Base-by-base conservation (phyloP, 2,329 filamentous ascomycete species). In the Phoma sp. region DNA sequence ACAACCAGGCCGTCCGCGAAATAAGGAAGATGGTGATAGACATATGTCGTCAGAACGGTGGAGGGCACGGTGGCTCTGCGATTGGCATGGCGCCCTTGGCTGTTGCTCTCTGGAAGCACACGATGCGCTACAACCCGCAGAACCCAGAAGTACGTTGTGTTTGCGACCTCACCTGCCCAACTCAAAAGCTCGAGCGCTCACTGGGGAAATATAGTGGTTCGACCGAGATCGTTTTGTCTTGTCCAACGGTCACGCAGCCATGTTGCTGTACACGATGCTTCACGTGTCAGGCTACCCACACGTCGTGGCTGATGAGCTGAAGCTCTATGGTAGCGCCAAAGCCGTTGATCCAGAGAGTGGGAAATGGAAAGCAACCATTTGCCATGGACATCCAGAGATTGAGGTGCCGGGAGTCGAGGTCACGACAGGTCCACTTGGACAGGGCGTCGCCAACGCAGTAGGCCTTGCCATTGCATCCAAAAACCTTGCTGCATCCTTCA, bases 61-160 rank as follows among this genome's bases (percentile, higher is more conserved):
- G n/a, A 62, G 34, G 23, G 5, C 42, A 17, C 2, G 29, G 20
- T 36, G 81, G 80, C 47, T 78, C 79, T 43, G 83, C 83, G 14
- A 85, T 86, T 70, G 83, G 83, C 33, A 86, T 87, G 75, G 84
- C 83, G 23, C 84, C 81, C 11, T 86, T 87, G 43, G 85, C 84
- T 11, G 76, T 87, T 25, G 81, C 84, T 0, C 69, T 87, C 3
- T 87, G 81, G 79, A 87, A 85, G 61, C 86, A 87, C 63, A 76
- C 77, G 6, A 87, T 88, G 85, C 76, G 77, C 40, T 87, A 86
- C 65, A 79, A 81, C 1, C 84, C 84, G 2, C 71, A 74, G 80
- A 80, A 45, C 80, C 83, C 10, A n/a, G n/a, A n/a, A n/a, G n/a
- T n/a, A n/a, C n/a, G n/a, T n/a, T n/a, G n/a, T n/a, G n/a, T n/a